A percentile compares a stretch with the other conserved stretches of the same genome.
phyloP scores from a whole-genome alignment of 805 yeast species.

The Zygoascus tannicola region DNA sequence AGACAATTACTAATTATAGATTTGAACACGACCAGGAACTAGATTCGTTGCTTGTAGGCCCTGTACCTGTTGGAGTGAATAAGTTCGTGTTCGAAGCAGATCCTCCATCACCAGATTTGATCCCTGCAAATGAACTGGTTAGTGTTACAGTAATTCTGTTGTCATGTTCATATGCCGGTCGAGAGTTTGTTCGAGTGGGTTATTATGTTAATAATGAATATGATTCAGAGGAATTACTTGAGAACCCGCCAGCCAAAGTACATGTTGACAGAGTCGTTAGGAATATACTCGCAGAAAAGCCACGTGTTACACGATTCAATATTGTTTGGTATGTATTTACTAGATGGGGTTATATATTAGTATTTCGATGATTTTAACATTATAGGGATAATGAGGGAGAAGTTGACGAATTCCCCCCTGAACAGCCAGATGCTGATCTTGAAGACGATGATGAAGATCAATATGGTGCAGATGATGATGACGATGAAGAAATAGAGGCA shows the following conservation, averaged over 20 bases:
- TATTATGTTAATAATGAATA: slow-evolving; percentile 97
- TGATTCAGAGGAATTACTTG: slow-evolving; percentile 84
- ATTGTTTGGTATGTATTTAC: slow-evolving; percentile 63
- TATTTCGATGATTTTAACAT: background rate
- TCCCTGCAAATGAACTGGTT: slow-evolving; percentile 92
- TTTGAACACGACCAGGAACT: slow-evolving; percentile 94
- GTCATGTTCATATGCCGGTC: slow-evolving; percentile 86
- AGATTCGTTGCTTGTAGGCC: slow-evolving; percentile 95
- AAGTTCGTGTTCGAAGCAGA: slow-evolving; percentile 90
- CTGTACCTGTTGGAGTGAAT: slow-evolving; percentile 95
- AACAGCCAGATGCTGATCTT: slow-evolving; percentile 55
- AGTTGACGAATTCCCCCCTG: slow-evolving; percentile 68
- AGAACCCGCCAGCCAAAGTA: slow-evolving; percentile 87
- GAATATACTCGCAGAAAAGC: slow-evolving; percentile 92
- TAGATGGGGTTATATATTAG: background rate
- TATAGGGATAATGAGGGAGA: slow-evolving; percentile 52
- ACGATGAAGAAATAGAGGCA: slow-evolving; percentile 34
- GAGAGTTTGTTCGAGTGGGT: slow-evolving; percentile 95
- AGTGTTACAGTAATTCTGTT: slow-evolving; percentile 89
- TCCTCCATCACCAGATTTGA: slow-evolving; percentile 91
- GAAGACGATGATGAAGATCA: slow-evolving; percentile 53
- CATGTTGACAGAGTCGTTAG: slow-evolving; percentile 91
- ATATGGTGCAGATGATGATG: slow-evolving; percentile 29
- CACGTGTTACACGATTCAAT: slow-evolving; percentile 92
- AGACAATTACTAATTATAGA: slow-evolving; percentile 10